phyloP scores from a whole-genome alignment of 768 basidiomycete species.

The Astraeus odoratus region DNA sequence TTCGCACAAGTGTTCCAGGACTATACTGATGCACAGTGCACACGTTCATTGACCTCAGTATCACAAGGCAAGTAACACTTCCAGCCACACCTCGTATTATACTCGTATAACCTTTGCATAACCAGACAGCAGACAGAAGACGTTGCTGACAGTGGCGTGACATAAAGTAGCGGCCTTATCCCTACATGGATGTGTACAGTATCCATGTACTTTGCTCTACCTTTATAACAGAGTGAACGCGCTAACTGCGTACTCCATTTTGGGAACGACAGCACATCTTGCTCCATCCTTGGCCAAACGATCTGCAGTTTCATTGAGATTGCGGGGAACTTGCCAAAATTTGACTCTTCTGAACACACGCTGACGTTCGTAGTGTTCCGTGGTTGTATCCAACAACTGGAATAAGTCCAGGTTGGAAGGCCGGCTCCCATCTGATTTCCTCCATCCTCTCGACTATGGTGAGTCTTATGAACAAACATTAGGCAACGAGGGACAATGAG shows the following conservation, averaged over 20 bases:
- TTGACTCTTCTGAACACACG: constrained; percentile 9
- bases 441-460: constrained; percentile 17
- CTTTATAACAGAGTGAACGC: background rate
- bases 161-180: too few species aligned
- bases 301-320: constrained; percentile 19
- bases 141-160: too few species aligned
- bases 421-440: constrained; percentile 7
- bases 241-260: background rate
- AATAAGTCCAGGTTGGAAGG: constrained; percentile 26
- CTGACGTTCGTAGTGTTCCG: background rate
- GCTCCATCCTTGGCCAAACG: constrained; percentile 10
- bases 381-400: constrained; percentile 15
- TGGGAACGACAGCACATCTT: background rate
- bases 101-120: too few species aligned
- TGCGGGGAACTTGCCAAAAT: constrained; percentile 19
- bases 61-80: too few species aligned
- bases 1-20: too few species aligned
- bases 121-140: too few species aligned
- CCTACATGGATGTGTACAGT: too few species aligned
- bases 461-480: background rate
- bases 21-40: too few species aligned
- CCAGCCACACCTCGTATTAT: too few species aligned
- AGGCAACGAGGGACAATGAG: background rate
- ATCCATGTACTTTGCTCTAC: too few species aligned
- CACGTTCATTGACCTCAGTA: too few species aligned